Conservation (phyloP, 306 rosid species). For the Urtica urens region DNA sequence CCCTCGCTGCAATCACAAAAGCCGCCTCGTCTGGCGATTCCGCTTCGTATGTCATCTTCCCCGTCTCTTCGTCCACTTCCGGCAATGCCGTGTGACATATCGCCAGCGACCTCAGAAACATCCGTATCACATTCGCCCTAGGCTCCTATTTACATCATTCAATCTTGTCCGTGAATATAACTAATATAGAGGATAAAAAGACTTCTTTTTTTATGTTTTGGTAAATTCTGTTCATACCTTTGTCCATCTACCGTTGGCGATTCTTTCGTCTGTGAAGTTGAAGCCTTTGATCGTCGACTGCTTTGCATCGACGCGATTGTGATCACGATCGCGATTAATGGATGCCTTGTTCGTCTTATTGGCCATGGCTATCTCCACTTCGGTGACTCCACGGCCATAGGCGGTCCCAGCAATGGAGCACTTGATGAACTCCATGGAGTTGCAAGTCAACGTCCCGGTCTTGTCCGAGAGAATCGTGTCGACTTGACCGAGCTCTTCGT, state of each 20-base stretch:
- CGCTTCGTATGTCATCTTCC: conserved; percentile 79
- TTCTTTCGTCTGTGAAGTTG: conserved; percentile 80
- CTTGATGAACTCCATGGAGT: conserved; percentile 96
- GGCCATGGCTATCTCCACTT: conserved; percentile 88
- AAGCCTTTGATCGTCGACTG: conserved; percentile 64
- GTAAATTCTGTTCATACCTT: too few species aligned
- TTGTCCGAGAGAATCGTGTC: conserved; percentile 93
- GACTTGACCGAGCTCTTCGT: conserved; percentile 99
- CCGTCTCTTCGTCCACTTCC: conserved; percentile 72
- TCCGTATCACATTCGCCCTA: conserved; percentile 48
- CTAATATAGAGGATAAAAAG: too few species aligned
- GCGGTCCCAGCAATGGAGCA: conserved; percentile 85
- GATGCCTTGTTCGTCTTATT: conserved; percentile 28
- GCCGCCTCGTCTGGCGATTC: conserved; percentile 99
- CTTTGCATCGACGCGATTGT: conserved; percentile 28
- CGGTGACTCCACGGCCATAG: conserved; percentile 76
- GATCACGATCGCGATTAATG: too few species aligned
- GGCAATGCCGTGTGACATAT: conserved; percentile 93
- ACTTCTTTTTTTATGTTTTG: too few species aligned
- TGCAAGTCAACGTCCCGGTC: conserved; percentile 95
- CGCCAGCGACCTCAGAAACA: conserved; percentile 58
- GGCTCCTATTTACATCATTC: too few species aligned
- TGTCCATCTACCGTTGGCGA: conserved; percentile 71
- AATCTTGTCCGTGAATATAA: too few species aligned
- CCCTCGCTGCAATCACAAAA: conserved; percentile 92